Conservation (phyloP, 176 grass and related monocot species). For the Chloris gayana region DNA sequence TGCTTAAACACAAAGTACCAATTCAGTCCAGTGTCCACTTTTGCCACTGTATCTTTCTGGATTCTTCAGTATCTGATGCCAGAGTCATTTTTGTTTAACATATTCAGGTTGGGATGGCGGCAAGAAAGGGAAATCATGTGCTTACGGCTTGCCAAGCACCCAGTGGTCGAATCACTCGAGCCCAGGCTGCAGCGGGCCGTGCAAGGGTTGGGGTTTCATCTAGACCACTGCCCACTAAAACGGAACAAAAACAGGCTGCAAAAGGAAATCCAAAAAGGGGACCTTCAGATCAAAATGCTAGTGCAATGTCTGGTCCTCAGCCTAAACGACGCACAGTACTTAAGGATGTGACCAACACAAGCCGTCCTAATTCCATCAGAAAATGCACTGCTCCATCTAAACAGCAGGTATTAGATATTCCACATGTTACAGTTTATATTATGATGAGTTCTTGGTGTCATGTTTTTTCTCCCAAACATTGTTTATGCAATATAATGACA, state of each 20-base stretch:
- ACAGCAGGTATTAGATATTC: constrained; percentile 38
- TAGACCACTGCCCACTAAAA: constrained; percentile 4
- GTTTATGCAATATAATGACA: not conserved
- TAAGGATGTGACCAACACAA: constrained; percentile 48
- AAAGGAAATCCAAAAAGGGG: constrained; percentile 39
- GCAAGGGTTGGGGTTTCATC: constrained; percentile 17
- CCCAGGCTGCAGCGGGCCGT: constrained; percentile 43
- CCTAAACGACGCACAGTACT: constrained; percentile 50
- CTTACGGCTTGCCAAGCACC: constrained; percentile 18
- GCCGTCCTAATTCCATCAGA: constrained; percentile 26
- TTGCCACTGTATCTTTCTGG: not conserved
- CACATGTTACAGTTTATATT: not conserved
- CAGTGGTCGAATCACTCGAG: constrained; percentile 46
- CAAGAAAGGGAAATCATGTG: constrained; percentile 38
- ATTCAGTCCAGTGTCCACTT: not conserved
- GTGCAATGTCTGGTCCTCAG: constrained; percentile 22
- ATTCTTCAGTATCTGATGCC: not conserved
- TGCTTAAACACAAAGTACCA: not conserved
- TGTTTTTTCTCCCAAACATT: not conserved
- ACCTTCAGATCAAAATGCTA: constrained; percentile 35
- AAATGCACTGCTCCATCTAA: constrained; percentile 26
- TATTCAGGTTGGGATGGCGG: constrained; percentile 26
- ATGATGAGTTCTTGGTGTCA: not conserved
- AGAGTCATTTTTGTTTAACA: not conserved
- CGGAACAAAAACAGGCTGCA: constrained; percentile 31